Evolutionary conservation across 2,329 filamentous ascomycete species (phyloP).

Genomic region (Trichophyton simii): DNA sequence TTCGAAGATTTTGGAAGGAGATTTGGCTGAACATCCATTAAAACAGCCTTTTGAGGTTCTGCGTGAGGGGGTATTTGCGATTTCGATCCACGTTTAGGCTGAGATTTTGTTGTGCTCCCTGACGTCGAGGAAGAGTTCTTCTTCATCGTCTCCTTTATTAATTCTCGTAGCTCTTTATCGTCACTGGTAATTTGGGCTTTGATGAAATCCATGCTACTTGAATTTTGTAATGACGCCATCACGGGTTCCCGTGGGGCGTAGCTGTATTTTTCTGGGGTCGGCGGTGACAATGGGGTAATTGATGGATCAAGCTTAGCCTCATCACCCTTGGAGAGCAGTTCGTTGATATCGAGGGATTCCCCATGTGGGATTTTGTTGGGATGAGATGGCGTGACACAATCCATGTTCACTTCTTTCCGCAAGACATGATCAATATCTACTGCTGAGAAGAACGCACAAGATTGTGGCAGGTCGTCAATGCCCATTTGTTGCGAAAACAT

Average conservation of each 20-base stretch:
- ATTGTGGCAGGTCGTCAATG: constrained; percentile 86
- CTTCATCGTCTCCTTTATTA: constrained; percentile 51
- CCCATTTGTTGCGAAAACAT: constrained; percentile 97
- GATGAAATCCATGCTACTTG: constrained; percentile 51
- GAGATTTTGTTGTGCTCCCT: neutral
- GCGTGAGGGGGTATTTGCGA: constrained; percentile 22
- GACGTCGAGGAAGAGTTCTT: constrained; percentile 15
- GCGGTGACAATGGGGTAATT: constrained; percentile 46
- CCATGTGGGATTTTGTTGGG: constrained; percentile 64
- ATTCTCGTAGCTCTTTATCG: constrained; percentile 60
- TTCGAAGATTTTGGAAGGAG: constrained; percentile 17
- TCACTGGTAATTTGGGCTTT: constrained; percentile 69
- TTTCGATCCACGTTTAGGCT: neutral
- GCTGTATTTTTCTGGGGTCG: constrained; percentile 47
- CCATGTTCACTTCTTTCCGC: constrained; percentile 97
- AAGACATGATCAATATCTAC: constrained; percentile 91
- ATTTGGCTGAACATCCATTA: constrained; percentile 33
- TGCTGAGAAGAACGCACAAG: constrained; percentile 89
- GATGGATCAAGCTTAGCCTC: constrained; percentile 56
- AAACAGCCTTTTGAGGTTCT: constrained; percentile 32
- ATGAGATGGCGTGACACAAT: constrained; percentile 86
- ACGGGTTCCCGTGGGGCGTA: constrained; percentile 65
- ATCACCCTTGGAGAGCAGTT: constrained; percentile 62
- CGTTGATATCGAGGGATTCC: constrained; percentile 69
- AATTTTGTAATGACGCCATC: constrained; percentile 57